Evolutionary conservation across 1,284 basidiomycete species (phyloP).

Genomic region (Ustilago tritici): DNA sequence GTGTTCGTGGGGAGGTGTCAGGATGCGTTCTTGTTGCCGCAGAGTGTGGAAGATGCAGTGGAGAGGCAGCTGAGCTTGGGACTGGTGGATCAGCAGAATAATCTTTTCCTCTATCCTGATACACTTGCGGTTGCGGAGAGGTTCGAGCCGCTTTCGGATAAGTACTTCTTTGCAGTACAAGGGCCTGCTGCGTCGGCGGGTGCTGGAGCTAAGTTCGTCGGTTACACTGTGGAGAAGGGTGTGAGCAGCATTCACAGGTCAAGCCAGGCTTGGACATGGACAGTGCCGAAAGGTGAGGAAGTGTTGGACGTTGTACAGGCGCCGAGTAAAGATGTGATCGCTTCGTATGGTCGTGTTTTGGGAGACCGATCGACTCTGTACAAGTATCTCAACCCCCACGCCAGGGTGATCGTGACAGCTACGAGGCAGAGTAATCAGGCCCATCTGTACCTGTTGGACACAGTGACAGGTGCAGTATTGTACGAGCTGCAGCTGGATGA

Average conservation of each 20-base stretch:
- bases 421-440: conserved; percentile 69
- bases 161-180: conserved; percentile 45
- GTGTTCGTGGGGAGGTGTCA: conserved; percentile 51
- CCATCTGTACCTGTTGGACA: conserved; percentile 81
- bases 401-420: conserved; percentile 75
- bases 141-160: conserved; percentile 41
- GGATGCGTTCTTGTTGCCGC: conserved; percentile 57
- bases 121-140: conserved; percentile 43
- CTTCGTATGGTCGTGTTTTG: conserved; percentile 78
- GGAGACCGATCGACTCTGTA: conserved; percentile 89
- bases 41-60: conserved; percentile 43
- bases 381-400: conserved; percentile 91
- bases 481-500: conserved; percentile 69
- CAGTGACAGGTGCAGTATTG: conserved; percentile 80
- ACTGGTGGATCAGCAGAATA: conserved; percentile 75
- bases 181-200: conserved; percentile 8
- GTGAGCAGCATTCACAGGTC: conserved; percentile 37
- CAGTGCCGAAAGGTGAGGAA: conserved; percentile 47
- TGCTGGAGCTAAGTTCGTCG: conserved; percentile 33
- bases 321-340: conserved; percentile 29
- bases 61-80: conserved; percentile 73
- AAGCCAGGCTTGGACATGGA: conserved; percentile 53
- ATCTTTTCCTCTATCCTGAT: conserved; percentile 52
- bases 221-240: conserved; percentile 42
- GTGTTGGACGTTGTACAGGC: conserved; percentile 45